Evolutionary conservation across 1,139 yeast species (phyloP).

Genomic region (Fermentozyma sake): DNA sequence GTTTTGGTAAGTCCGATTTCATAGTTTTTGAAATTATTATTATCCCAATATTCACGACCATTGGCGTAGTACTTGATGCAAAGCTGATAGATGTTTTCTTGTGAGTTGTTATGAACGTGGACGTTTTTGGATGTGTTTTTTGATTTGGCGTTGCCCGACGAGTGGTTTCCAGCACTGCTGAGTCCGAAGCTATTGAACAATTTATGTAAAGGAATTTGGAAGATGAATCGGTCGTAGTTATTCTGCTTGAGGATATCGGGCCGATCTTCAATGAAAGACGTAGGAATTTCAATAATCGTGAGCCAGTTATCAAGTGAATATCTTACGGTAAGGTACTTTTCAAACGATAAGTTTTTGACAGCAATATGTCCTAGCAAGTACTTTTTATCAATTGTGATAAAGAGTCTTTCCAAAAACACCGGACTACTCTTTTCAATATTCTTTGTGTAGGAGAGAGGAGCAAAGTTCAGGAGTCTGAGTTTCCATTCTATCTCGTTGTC

Average conservation of each 20-base stretch:
- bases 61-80: constrained; percentile 57
- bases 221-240: constrained; percentile 55
- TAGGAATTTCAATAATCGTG: constrained; percentile 65
- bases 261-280: constrained; percentile 56
- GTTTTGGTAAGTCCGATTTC: constrained; percentile 1
- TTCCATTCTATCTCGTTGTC: constrained; percentile 41
- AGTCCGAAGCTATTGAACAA: constrained; percentile 29
- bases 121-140: constrained; percentile 1
- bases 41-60: constrained; percentile 70
- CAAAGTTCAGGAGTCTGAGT: constrained; percentile 46
- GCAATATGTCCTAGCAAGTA: constrained; percentile 69
- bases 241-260: constrained; percentile 49
- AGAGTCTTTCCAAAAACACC: constrained; percentile 63
- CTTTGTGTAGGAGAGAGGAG: constrained; percentile 32
- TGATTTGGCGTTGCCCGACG: constrained; percentile 2
- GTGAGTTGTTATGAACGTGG: constrained; percentile 5
- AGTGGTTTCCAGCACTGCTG: constrained; percentile 2
- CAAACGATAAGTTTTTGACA: constrained; percentile 63
- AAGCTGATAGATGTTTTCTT: constrained; percentile 32
- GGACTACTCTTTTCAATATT: constrained; percentile 36
- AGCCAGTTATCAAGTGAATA: constrained; percentile 72
- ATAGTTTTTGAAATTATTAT: constrained; percentile 59
- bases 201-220: constrained; percentile 45
- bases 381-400: constrained; percentile 53
- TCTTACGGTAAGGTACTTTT: constrained; percentile 58